Conservation (phyloP, 352 stramenopile genomes). For the Pseudoperonospora humuli region DNA sequence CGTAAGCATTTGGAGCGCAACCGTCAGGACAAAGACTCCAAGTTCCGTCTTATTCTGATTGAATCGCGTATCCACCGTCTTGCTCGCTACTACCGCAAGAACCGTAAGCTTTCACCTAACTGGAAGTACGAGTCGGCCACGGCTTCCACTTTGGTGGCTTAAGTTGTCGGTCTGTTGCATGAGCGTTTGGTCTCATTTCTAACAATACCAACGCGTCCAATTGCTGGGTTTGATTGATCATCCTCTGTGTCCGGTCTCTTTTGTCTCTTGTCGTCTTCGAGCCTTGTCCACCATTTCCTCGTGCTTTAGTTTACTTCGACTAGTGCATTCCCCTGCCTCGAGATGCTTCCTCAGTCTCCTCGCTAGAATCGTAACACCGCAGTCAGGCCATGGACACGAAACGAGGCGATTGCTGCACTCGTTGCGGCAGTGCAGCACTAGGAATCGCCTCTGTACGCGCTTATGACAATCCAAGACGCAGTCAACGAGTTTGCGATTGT, state of each 20-base stretch:
- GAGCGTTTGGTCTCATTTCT: conserved; percentile 20
- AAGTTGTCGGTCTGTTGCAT: conserved; percentile 46
- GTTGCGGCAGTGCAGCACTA: too few relatives aligned
- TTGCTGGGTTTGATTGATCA: conserved; percentile 44
- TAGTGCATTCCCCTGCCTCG: conserved; percentile 28
- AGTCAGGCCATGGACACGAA: too few relatives aligned
- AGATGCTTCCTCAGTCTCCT: conserved; percentile 33
- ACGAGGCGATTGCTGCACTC: too few relatives aligned
- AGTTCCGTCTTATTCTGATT: conserved; percentile 99
- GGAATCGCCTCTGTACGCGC: too few relatives aligned
- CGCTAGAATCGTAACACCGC: conserved; percentile 42
- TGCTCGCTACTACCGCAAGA: conserved; percentile 98
- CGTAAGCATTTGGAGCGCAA: conserved; percentile 99
- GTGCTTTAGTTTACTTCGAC: conserved; percentile 7
- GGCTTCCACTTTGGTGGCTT: conserved; percentile 97
- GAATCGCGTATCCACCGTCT: conserved; percentile 98
- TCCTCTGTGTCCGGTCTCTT: neutral
- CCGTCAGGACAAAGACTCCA: conserved; percentile 99
- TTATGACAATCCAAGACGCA: too few relatives aligned
- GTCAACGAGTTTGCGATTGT: too few relatives aligned
- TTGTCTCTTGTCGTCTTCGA: conserved; percentile 1
- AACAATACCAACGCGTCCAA: conserved; percentile 23
- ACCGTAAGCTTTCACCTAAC: conserved; percentile 97
- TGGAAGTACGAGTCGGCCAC: conserved; percentile 99
- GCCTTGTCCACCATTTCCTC: conserved; percentile 30